These are phyloP conservation scores for Penicillium sp. DNA, from an alignment of 2,329 filamentous ascomycete genomes.

Conservation along the genomic window DNA sequence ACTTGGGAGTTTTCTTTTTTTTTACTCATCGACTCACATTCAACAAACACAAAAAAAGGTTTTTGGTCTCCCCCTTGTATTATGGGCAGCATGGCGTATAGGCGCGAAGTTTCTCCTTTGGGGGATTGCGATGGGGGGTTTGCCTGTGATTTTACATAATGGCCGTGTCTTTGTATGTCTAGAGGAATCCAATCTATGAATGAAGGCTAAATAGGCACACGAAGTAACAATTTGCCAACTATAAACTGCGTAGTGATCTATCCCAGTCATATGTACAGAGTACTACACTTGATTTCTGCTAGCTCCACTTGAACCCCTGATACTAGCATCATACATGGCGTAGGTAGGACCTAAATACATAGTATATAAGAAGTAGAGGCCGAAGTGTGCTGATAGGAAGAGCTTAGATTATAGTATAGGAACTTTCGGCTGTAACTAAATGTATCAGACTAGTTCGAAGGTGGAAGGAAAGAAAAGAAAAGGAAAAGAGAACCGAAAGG, in stretches of 20 bases:
- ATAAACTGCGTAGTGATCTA: too few species aligned
- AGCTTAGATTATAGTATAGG: neutral
- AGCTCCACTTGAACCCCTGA: neutral
- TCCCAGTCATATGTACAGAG: too few species aligned
- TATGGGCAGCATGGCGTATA: slow-evolving; percentile 41
- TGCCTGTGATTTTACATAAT: slow-evolving; percentile 25
- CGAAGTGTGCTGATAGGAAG: neutral
- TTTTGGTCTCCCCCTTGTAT: slow-evolving; percentile 31
- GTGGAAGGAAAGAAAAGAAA: neutral
- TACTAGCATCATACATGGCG: neutral
- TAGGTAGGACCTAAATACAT: too few species aligned
- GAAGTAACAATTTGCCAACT: neutral
- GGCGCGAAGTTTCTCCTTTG: slow-evolving; percentile 35
- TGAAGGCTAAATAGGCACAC: neutral
- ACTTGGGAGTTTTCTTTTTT: slow-evolving; percentile 22
- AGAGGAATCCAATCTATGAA: slow-evolving; percentile 21
- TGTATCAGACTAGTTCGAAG: neutral
- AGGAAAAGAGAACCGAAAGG: too few species aligned
- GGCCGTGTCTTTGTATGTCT: slow-evolving; percentile 19
- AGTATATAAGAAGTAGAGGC: neutral
- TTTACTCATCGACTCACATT: slow-evolving; percentile 3
- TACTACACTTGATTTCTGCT: too few species aligned
- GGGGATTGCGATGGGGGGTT: slow-evolving; percentile 18
- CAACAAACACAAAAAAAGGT: slow-evolving; percentile 27
- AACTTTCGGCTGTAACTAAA: neutral